Evolutionary conservation across 2,329 filamentous ascomycete species (phyloP).

Genomic region (Xylariales sp.): DNA sequence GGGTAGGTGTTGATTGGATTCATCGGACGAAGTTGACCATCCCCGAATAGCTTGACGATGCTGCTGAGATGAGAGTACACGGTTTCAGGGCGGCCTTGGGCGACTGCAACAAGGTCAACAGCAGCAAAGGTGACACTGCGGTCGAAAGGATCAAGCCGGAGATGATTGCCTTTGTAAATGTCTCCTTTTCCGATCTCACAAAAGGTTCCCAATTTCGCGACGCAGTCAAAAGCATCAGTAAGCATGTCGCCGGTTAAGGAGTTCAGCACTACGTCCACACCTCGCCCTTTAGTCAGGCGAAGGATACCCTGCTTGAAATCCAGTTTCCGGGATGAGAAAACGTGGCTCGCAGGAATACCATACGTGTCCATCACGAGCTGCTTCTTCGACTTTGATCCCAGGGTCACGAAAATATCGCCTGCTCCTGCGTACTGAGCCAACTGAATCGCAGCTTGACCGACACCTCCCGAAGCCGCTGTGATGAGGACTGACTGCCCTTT

Average conservation of each 20-base stretch:
- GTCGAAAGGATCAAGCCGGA: conserved; percentile 54
- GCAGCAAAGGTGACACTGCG: conserved; percentile 31
- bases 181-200: conserved; percentile 51
- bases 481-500: conserved; percentile 44
- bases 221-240: conserved; percentile 47
- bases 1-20: conserved; percentile 36
- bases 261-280: conserved; percentile 40
- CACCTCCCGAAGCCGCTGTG: conserved; percentile 41
- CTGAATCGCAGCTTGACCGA: conserved; percentile 42
- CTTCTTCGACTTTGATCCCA: conserved; percentile 46
- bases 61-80: conserved; percentile 16
- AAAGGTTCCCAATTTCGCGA: conserved; percentile 50
- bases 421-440: conserved; percentile 39
- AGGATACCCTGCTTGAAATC: conserved; percentile 45
- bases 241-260: conserved; percentile 46
- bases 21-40: conserved; percentile 21
- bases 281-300: conserved; percentile 39
- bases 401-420: conserved; percentile 48
- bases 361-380: conserved; percentile 45
- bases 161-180: conserved; percentile 47
- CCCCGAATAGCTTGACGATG: conserved; percentile 22
- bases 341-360: conserved; percentile 47
- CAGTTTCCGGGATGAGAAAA: conserved; percentile 45
- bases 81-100: conserved; percentile 30
- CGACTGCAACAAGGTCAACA: conserved; percentile 32